A percentile compares a stretch with the other conserved stretches of the same genome.
Conservation (phyloP, 176 grass and related monocot genomes). For the Saccharum officinarum region DNA sequence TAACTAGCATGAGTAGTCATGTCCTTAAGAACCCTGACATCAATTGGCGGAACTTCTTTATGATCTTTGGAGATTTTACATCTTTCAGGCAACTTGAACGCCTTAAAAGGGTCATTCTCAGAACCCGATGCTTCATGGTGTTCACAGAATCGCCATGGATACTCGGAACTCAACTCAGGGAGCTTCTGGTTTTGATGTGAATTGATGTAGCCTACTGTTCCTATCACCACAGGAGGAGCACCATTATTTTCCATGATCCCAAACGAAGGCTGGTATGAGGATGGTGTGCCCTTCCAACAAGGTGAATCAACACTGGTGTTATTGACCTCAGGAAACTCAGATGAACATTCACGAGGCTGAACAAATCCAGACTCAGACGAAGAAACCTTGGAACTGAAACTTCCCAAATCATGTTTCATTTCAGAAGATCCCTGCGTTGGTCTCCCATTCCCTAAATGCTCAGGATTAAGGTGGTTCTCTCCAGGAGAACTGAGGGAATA, state of each 20-base stretch:
- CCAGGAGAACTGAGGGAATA: conserved; percentile 4
- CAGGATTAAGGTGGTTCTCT: background rate
- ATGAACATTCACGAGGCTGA: conserved; percentile 34
- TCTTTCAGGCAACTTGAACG: conserved; percentile 13
- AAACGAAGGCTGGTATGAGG: conserved; percentile 41
- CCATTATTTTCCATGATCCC: conserved; percentile 35
- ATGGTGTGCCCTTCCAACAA: conserved; percentile 71
- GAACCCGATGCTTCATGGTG: conserved; percentile 7
- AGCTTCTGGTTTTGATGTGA: conserved; percentile 28
- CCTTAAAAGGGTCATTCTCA: conserved; percentile 23
- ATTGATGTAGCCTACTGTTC: conserved; percentile 18
- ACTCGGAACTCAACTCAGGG: conserved; percentile 11
- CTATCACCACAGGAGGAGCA: background rate
- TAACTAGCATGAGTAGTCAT: background rate
- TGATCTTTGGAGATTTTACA: conserved; percentile 9
- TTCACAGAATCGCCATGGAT: conserved; percentile 1
- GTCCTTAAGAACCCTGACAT: conserved; percentile 9
- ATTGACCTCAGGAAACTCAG: conserved; percentile 39
- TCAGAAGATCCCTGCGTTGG: conserved; percentile 20
- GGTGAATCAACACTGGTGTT: conserved; percentile 61
- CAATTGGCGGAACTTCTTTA: background rate
- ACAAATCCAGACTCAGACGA: conserved; percentile 30
- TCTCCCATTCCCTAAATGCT: conserved; percentile 23
- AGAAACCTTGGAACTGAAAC: conserved; percentile 22
- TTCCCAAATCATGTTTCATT: conserved; percentile 26